A percentile compares a stretch with the other conserved stretches of the same genome.
phyloP scores from a whole-genome alignment of 305 asterid genomes.

The Plantago lanceolata region DNA sequence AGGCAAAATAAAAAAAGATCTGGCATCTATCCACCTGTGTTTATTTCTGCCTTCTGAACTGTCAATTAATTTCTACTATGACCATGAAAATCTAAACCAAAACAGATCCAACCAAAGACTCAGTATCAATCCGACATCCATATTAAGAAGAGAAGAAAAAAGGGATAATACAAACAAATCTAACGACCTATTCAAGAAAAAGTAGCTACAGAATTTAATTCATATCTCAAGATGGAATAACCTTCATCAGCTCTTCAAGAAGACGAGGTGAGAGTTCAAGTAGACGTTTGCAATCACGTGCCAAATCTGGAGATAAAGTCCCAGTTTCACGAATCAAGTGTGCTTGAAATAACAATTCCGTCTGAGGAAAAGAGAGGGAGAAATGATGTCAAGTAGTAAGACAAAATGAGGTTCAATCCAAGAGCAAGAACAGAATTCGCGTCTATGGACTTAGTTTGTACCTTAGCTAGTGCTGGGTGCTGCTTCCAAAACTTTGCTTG shows the following conservation, averaged over 20 bases:
- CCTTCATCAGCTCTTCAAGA: conserved; percentile 85
- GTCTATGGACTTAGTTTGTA: conserved; percentile 27
- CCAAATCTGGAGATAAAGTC: conserved; percentile 58
- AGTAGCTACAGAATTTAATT: not conserved
- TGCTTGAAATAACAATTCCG: conserved; percentile 78
- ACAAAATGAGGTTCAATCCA: conserved; percentile 18
- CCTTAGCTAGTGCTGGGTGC: conserved; percentile 86
- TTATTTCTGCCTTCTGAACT: not conserved
- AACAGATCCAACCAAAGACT: not conserved
- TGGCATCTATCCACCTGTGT: not conserved
- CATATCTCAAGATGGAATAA: conserved; percentile 21
- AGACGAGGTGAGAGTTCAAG: conserved; percentile 74
- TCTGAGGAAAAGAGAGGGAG: conserved; percentile 39
- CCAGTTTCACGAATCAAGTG: conserved; percentile 67
- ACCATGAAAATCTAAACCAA: not conserved
- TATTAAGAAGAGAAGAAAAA: not conserved
- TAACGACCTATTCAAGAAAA: not conserved
- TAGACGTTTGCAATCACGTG: conserved; percentile 56
- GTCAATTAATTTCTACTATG: not conserved
- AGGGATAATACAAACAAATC: not conserved
- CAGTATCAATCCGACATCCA: not conserved
- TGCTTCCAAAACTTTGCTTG: conserved; percentile 92
- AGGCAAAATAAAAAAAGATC: no score
- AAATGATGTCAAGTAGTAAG: conserved; percentile 16
- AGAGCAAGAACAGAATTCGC: conserved; percentile 13